A percentile compares a stretch with the other conserved stretches of the same genome.
Conservation (phyloP, 1,284 basidiomycete species). For the Apiotrichum porosum region DNA sequence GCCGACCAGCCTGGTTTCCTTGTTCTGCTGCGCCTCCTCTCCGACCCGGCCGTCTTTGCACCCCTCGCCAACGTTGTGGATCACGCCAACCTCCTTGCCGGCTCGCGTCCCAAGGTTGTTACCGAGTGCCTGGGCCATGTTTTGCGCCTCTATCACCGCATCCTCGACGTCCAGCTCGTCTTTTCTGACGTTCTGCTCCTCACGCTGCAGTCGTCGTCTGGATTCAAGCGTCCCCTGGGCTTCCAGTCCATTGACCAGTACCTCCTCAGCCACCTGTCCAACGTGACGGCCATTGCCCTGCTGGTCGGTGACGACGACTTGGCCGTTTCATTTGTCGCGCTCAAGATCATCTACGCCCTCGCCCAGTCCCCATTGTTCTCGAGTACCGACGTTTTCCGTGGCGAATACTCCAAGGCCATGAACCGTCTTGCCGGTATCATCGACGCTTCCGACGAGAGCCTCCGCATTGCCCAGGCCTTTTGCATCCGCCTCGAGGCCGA, state of each 20-base stretch:
- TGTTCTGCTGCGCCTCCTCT: conserved; percentile 73
- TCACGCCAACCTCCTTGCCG: conserved; percentile 35
- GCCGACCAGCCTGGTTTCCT: conserved; percentile 80
- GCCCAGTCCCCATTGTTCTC: conserved; percentile 55
- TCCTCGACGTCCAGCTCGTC: conserved; percentile 78
- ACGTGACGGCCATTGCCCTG: conserved; percentile 74
- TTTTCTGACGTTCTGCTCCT: conserved; percentile 87
- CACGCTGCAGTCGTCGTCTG: conserved; percentile 57
- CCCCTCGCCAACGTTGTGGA: conserved; percentile 54
- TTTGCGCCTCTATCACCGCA: conserved; percentile 74
- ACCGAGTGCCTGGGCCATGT: conserved; percentile 68
- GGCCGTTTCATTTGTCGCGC: conserved; percentile 69
- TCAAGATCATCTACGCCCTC: conserved; percentile 73
- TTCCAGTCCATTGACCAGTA: conserved; percentile 64
- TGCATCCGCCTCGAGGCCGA: conserved; percentile 64
- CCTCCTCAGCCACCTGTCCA: conserved; percentile 67
- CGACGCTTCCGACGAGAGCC: conserved; percentile 75
- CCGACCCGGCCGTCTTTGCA: conserved; percentile 55
- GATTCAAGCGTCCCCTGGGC: conserved; percentile 36
- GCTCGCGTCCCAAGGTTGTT: conserved; percentile 48
- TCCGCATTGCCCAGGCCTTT: conserved; percentile 79
- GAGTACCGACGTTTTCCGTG: conserved; percentile 58
- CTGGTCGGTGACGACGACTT: conserved; percentile 70
- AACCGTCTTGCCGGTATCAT: conserved; percentile 69
- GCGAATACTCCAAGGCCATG: conserved; percentile 50